phyloP scores from a whole-genome alignment of 441 rosid genomes.

The Populus tomentosa region DNA sequence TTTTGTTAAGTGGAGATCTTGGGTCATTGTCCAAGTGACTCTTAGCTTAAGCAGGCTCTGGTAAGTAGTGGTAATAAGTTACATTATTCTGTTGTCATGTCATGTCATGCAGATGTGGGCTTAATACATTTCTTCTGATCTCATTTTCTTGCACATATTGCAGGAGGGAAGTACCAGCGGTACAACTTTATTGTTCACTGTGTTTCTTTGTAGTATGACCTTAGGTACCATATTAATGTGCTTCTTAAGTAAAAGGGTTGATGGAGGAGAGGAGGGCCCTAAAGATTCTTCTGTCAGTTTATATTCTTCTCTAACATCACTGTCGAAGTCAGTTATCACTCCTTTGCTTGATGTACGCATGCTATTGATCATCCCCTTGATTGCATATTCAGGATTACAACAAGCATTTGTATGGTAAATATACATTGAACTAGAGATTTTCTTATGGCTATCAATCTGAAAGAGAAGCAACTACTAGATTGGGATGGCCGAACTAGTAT shows the following conservation, averaged over 20 bases:
- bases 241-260: slow-evolving; percentile 64
- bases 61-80: neutral
- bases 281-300: slow-evolving; percentile 45
- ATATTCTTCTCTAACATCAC: slow-evolving; percentile 43
- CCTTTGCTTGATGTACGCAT: slow-evolving; percentile 71
- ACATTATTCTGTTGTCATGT: neutral
- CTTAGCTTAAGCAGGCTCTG: neutral
- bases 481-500: neutral
- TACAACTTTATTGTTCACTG: slow-evolving; percentile 65
- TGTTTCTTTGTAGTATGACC: slow-evolving; percentile 70
- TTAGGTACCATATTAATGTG: slow-evolving; percentile 72
- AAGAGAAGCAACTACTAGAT: neutral
- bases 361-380: slow-evolving; percentile 75
- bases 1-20: no score
- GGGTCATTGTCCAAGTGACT: no score
- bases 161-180: slow-evolving; percentile 73
- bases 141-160: slow-evolving; percentile 29
- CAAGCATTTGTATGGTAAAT: slow-evolving; percentile 92
- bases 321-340: slow-evolving; percentile 52
- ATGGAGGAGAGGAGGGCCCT: slow-evolving; percentile 41
- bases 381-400: slow-evolving; percentile 88
- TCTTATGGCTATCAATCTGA: slow-evolving; percentile 10
- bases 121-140: slow-evolving; percentile 6
- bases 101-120: neutral
- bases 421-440: slow-evolving; percentile 3